Evolutionary conservation across 495 filamentous ascomycete genomes (phyloP).

Genomic region (Lindgomyces ingoldianus): DNA sequence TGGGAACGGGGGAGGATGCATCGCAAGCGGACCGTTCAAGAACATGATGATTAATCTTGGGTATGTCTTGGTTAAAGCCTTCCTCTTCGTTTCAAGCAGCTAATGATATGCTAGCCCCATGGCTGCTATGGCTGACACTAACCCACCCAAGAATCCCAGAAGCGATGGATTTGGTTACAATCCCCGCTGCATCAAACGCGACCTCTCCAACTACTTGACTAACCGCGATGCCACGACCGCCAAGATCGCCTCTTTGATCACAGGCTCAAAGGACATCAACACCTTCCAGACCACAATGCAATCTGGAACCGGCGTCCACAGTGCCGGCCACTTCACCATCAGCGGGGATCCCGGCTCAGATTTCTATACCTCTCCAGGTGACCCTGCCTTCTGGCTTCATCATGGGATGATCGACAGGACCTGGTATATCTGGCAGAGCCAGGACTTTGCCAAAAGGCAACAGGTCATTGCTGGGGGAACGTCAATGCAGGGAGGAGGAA

Average conservation of each 20-base stretch:
- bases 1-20: conserved; percentile 33
- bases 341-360: conserved; percentile 48
- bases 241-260: conserved; percentile 35
- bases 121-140: conserved; percentile 42
- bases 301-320: conserved; percentile 46
- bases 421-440: conserved; percentile 36
- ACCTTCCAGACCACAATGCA: conserved; percentile 52
- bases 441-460: conserved; percentile 44
- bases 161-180: conserved; percentile 42
- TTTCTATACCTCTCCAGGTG: conserved; percentile 34
- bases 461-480: conserved; percentile 47
- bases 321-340: conserved; percentile 49
- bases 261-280: conserved; percentile 14
- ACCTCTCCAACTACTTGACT: conserved; percentile 31
- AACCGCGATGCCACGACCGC: conserved; percentile 24
- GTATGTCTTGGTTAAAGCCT: conserved; percentile 39
- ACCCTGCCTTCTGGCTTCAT: conserved; percentile 19
- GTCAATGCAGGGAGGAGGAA: conserved; percentile 44
- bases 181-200: conserved; percentile 34
- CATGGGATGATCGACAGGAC: conserved; percentile 33
- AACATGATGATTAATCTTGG: conserved; percentile 32
- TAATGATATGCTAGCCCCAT: conserved; percentile 28
- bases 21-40: conserved; percentile 31
- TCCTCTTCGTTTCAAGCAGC: conserved; percentile 35
- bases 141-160: conserved; percentile 44